Conservation (phyloP, 2,329 filamentous ascomycete species). For the Fusarium annulatum region DNA sequence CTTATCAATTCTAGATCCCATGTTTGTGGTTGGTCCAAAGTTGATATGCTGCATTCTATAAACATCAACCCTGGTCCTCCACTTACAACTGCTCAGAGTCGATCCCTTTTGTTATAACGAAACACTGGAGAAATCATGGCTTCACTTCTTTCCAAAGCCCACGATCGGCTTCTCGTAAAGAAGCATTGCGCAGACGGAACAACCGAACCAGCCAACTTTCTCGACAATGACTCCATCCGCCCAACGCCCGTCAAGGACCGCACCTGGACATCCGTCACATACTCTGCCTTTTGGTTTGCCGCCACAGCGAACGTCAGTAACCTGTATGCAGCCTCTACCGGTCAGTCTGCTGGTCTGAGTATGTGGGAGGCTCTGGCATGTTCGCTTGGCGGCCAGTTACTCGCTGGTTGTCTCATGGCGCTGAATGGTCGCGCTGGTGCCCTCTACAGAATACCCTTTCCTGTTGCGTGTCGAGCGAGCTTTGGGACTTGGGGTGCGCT, state of each 20-base stretch:
- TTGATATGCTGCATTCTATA: not conserved
- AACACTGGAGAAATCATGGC: not conserved
- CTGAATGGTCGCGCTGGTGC: slow-evolving; percentile 11
- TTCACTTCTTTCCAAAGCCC: not conserved
- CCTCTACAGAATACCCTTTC: slow-evolving; percentile 1
- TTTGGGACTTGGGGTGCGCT: slow-evolving; percentile 16
- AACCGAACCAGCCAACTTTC: not conserved
- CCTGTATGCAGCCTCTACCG: not conserved
- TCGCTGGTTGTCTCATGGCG: slow-evolving; percentile 12
- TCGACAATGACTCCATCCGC: slow-evolving; percentile 20
- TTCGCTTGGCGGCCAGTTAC: slow-evolving; percentile 5
- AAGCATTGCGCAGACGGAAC: not conserved
- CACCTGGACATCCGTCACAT: slow-evolving; percentile 16
- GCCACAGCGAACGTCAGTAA: slow-evolving; percentile 10
- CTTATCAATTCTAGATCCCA: not conserved
- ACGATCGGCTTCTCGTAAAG: not conserved
- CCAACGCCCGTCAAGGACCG: slow-evolving; percentile 7
- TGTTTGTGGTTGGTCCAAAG: not conserved
- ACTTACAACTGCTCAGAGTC: not conserved
- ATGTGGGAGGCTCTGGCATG: slow-evolving; percentile 15
- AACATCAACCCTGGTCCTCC: not conserved
- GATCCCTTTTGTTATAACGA: not conserved
- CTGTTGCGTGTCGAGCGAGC: slow-evolving; percentile 6
- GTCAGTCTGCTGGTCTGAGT: not conserved
- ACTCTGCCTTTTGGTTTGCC: slow-evolving; percentile 6